These are phyloP conservation scores for Tricharina praecox DNA, from an alignment of 495 filamentous ascomycete genomes.

Conservation along the genomic window DNA sequence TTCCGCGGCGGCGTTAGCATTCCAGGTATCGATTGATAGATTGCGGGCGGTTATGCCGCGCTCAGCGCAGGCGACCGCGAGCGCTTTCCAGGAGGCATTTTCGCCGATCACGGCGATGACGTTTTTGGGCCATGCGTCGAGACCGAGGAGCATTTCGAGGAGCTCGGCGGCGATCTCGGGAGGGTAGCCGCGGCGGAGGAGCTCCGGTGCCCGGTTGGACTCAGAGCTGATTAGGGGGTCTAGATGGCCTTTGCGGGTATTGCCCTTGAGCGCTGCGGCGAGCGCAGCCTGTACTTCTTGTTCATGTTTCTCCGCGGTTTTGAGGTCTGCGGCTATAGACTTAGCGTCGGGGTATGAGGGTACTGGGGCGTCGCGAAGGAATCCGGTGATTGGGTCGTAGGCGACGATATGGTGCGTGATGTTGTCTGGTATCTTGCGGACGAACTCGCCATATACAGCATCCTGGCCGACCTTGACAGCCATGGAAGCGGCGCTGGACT, in stretches of 20 bases:
- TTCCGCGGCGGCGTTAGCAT: constrained; percentile 1
- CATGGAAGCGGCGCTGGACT: background rate
- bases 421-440: constrained; percentile 7
- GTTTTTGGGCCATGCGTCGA: constrained; percentile 21
- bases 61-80: constrained; percentile 4
- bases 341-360: constrained; percentile 2
- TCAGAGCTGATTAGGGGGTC: background rate
- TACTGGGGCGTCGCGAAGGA: constrained; percentile 19
- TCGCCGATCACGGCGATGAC: constrained; percentile 13
- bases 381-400: constrained; percentile 16
- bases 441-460: background rate
- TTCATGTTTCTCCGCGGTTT: background rate
- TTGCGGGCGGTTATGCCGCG: constrained; percentile 9
- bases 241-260: background rate
- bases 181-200: constrained; percentile 14
- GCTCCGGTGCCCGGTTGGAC: background rate
- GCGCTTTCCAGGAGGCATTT: background rate
- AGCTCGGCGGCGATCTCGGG: constrained; percentile 4
- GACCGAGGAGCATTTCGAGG: constrained; percentile 13
- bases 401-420: constrained; percentile 19
- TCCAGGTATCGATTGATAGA: constrained; percentile 14
- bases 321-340: background rate
- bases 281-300: background rate
- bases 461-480: background rate
- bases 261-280: background rate